These are phyloP conservation scores for Trichoderma erinaceum DNA, from an alignment of 495 filamentous ascomycete genomes.

Conservation along the genomic window DNA sequence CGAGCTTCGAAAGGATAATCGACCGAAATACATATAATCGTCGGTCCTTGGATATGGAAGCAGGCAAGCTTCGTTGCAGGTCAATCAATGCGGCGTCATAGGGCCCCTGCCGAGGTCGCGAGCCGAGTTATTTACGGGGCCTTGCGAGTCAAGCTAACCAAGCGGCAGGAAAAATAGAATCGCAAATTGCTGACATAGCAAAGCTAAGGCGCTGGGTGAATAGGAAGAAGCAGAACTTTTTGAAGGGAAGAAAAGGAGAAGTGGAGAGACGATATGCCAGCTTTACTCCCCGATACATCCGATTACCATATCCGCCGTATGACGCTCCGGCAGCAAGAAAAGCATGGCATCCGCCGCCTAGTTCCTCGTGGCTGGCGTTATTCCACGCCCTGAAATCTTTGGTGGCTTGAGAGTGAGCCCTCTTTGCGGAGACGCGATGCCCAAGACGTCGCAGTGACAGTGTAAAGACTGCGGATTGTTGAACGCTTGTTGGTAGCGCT, in stretches of 20 bases:
- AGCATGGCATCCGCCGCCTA: background rate
- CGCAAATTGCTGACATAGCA: slow-evolving; percentile 1
- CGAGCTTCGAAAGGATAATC: too few species aligned
- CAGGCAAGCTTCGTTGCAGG: background rate
- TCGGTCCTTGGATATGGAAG: background rate
- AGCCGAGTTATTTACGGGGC: slow-evolving; percentile 5
- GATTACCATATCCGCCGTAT: slow-evolving; percentile 5
- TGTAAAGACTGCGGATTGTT: background rate
- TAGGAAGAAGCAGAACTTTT: slow-evolving; percentile 15
- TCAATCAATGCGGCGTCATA: slow-evolving; percentile 4
- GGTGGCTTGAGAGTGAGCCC: background rate
- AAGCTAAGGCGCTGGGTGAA: slow-evolving; percentile 4
- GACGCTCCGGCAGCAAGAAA: background rate
- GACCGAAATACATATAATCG: background rate
- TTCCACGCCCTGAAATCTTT: background rate
- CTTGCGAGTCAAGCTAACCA: slow-evolving; percentile 3
- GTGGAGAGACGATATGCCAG: slow-evolving; percentile 1
- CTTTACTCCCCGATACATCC: slow-evolving; percentile 10
- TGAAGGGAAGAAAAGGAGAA: slow-evolving; percentile 12
- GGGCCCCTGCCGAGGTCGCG: background rate
- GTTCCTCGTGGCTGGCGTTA: background rate
- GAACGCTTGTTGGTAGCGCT: background rate
- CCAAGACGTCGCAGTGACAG: background rate
- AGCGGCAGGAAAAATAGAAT: background rate
- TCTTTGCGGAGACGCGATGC: background rate